phyloP scores from a whole-genome alignment of 805 yeast species.

The Torulaspora quercuum region DNA sequence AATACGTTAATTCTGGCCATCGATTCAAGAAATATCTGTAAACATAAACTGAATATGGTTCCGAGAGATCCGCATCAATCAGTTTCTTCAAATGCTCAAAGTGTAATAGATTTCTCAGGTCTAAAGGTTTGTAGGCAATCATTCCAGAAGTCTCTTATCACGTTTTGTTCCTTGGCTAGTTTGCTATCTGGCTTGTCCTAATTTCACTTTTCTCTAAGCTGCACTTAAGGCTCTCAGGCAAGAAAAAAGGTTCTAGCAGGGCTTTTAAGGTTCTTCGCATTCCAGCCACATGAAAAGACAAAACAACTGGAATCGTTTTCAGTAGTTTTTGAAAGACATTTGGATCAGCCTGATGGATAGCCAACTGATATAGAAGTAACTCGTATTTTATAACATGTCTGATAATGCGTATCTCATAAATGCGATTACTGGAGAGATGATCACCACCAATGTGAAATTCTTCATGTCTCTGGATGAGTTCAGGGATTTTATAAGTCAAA shows the following conservation, averaged over 20 bases:
- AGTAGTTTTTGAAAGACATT: no score
- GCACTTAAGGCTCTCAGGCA: no score
- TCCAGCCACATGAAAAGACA: no score
- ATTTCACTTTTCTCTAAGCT: not conserved
- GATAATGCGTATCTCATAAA: slow-evolving; percentile 31
- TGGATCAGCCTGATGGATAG: slow-evolving; percentile 3
- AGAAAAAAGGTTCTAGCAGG: no score
- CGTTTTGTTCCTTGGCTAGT: not conserved
- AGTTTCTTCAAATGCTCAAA: slow-evolving; percentile 51
- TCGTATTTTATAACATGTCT: slow-evolving; percentile 11
- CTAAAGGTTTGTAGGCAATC: slow-evolving; percentile 27
- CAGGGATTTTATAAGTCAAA: slow-evolving; percentile 40
- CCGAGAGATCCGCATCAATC: slow-evolving; percentile 73
- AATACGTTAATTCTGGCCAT: slow-evolving; percentile 82
- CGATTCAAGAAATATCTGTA: slow-evolving; percentile 83
- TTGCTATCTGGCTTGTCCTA: not conserved
- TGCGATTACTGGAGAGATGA: slow-evolving; percentile 44
- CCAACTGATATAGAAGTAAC: not conserved
- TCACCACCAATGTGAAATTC: slow-evolving; percentile 38
- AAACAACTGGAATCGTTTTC: no score
- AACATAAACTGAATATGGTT: slow-evolving; percentile 91
- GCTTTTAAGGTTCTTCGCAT: no score
- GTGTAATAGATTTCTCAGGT: slow-evolving; percentile 33
- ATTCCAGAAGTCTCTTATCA: slow-evolving; percentile 3
- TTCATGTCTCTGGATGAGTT: slow-evolving; percentile 44